Evolutionary conservation across 2,329 filamentous ascomycete genomes (phyloP).

Genomic region (Stachybotrys elegans): DNA sequence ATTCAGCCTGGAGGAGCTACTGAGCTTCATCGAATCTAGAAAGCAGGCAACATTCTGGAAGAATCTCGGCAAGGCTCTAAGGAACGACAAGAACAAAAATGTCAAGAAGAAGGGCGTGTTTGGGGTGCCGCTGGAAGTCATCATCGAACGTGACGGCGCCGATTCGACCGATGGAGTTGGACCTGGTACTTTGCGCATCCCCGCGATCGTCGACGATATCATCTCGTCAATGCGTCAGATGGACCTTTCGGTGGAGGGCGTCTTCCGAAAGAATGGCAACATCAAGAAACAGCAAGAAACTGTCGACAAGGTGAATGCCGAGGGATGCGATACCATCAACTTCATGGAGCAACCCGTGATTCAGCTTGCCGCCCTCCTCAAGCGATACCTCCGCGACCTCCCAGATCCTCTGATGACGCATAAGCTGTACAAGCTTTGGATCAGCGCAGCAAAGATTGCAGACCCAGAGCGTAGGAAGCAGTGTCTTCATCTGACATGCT

Average conservation of each 20-base stretch:
- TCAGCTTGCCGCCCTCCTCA: conserved; percentile 87
- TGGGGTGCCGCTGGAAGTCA: conserved; percentile 78
- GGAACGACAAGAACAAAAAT: conserved; percentile 71
- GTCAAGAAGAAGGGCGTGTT: conserved; percentile 93
- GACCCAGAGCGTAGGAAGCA: conserved; percentile 79
- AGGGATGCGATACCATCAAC: conserved; percentile 80
- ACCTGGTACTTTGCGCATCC: conserved; percentile 82
- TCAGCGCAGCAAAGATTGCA: conserved; percentile 80
- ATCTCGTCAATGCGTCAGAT: conserved; percentile 95
- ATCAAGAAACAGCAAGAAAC: conserved; percentile 89
- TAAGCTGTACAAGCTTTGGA: conserved; percentile 88
- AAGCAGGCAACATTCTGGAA: conserved; percentile 94
- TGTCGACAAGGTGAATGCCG: conserved; percentile 78
- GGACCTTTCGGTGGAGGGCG: conserved; percentile 97
- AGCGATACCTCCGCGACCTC: conserved; percentile 90
- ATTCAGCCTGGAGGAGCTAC: conserved; percentile 89
- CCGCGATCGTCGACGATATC: conserved; percentile 90
- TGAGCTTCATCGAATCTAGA: conserved; percentile 87
- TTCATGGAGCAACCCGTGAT: conserved; percentile 86
- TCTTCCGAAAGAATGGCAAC: conserved; percentile 98
- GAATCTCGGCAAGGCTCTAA: conserved; percentile 95
- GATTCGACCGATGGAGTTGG: conserved; percentile 98
- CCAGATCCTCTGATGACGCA: conserved; percentile 92
- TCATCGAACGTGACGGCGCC: conserved; percentile 89
- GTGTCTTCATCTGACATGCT: conserved; percentile 85